Evolutionary conservation across 805 yeast species (phyloP).

Genomic region (Barnettozyma salicaria): DNA sequence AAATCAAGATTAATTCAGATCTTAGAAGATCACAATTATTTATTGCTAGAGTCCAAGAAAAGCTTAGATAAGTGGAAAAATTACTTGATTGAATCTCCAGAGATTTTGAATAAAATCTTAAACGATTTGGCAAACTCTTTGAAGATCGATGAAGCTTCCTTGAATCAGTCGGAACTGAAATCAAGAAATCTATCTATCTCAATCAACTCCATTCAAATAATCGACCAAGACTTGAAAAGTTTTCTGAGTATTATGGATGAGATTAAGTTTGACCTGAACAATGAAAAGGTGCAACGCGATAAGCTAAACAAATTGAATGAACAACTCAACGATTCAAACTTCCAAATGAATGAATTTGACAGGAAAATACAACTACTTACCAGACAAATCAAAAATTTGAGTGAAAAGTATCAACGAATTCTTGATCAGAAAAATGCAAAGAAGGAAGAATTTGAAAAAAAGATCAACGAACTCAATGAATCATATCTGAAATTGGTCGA

Average conservation of each 20-base stretch:
- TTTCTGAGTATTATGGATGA: slow-evolving; percentile 22
- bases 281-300: slow-evolving; percentile 11
- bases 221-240: slow-evolving; percentile 18
- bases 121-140: slow-evolving; percentile 45
- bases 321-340: slow-evolving; percentile 14
- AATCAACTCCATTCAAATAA: slow-evolving; percentile 47
- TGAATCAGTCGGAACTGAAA: slow-evolving; percentile 39
- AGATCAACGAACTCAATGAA: slow-evolving; percentile 30
- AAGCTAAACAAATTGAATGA: slow-evolving; percentile 19
- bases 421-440: slow-evolving; percentile 33
- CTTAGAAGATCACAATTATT: slow-evolving; percentile 54
- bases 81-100: slow-evolving; percentile 57
- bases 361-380: slow-evolving; percentile 35
- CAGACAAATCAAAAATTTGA: slow-evolving; percentile 35
- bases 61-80: slow-evolving; percentile 54
- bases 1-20: slow-evolving; percentile 53
- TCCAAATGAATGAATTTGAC: slow-evolving; percentile 26
- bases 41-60: slow-evolving; percentile 49
- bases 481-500: slow-evolving; percentile 33
- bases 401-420: slow-evolving; percentile 35
- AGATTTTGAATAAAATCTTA: slow-evolving; percentile 45
- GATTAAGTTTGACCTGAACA: slow-evolving; percentile 15
- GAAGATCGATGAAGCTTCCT: slow-evolving; percentile 32
- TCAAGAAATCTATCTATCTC: slow-evolving; percentile 48
- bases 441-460: slow-evolving; percentile 29